Conservation (phyloP, 2,329 filamentous ascomycete species). For the Colletotrichum somersetense region DNA sequence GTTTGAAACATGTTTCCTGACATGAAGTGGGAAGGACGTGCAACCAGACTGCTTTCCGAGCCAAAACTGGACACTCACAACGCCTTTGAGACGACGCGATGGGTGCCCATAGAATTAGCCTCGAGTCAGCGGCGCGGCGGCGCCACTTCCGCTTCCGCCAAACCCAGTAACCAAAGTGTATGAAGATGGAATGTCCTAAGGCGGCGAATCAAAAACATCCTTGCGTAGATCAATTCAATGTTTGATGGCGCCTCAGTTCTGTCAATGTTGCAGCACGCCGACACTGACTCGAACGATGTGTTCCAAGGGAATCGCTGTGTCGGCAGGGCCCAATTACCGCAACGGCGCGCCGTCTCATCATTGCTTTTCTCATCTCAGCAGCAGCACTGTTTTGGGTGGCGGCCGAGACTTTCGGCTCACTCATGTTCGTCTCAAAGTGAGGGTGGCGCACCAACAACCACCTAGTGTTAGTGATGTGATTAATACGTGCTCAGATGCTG, state of each 20-base stretch:
- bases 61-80: not conserved
- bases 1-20: not conserved
- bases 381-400: constrained; percentile 1
- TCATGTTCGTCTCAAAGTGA: constrained; percentile 27
- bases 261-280: not conserved
- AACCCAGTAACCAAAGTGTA: not conserved
- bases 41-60: not conserved
- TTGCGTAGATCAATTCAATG: constrained; percentile 1
- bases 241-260: not conserved
- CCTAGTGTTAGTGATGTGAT: no score
- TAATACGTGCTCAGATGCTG: not conserved
- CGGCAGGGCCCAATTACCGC: not conserved
- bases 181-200: not conserved
- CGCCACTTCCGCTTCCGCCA: not conserved
- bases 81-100: not conserved
- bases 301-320: not conserved
- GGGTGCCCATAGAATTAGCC: not conserved
- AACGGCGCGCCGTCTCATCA: not conserved
- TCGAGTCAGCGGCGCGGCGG: not conserved
- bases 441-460: constrained; percentile 23
- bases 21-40: not conserved
- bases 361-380: constrained; percentile 19
- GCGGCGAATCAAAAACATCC: not conserved
- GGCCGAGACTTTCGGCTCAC: constrained; percentile 22
- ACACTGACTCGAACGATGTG: not conserved